Evolutionary conservation across 768 basidiomycete species (phyloP).

Genomic region (Rhizopogon sp.): DNA sequence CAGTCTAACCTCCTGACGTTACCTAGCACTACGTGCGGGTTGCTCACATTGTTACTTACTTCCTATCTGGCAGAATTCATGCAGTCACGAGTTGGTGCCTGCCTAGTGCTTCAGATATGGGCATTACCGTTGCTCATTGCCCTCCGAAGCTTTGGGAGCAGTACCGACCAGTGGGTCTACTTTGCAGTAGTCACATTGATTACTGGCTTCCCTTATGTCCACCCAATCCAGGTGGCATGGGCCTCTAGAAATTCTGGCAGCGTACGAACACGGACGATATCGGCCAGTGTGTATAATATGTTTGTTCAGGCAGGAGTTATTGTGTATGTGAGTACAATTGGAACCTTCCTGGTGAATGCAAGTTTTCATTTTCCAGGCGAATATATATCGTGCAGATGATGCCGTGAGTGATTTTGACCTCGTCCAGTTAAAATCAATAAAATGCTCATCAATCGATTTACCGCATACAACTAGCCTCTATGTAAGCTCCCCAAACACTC

Average conservation of each 20-base stretch:
- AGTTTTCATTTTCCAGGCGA: conserved; percentile 31
- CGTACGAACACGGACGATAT: conserved; percentile 47
- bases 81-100: conserved; percentile 50
- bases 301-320: conserved; percentile 56
- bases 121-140: conserved; percentile 56
- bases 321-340: conserved; percentile 33
- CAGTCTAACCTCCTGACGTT: conserved; percentile 59
- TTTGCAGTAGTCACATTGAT: conserved; percentile 49
- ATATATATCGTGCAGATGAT: conserved; percentile 53
- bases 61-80: conserved; percentile 50
- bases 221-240: conserved; percentile 48
- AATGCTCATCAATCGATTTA: neutral
- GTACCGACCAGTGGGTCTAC: conserved; percentile 53
- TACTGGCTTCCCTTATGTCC: conserved; percentile 45
- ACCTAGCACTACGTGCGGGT: conserved; percentile 52
- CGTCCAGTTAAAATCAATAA: neutral
- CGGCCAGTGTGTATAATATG: conserved; percentile 54
- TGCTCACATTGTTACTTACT: conserved; percentile 40
- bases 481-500: conserved; percentile 9
- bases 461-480: conserved; percentile 10
- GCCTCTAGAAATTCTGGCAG: conserved; percentile 56
- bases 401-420: conserved; percentile 24
- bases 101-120: conserved; percentile 55
- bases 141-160: conserved; percentile 42
- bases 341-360: neutral